phyloP scores from a whole-genome alignment of 2,329 filamentous ascomycete species.

The Colletotrichum sp. region DNA sequence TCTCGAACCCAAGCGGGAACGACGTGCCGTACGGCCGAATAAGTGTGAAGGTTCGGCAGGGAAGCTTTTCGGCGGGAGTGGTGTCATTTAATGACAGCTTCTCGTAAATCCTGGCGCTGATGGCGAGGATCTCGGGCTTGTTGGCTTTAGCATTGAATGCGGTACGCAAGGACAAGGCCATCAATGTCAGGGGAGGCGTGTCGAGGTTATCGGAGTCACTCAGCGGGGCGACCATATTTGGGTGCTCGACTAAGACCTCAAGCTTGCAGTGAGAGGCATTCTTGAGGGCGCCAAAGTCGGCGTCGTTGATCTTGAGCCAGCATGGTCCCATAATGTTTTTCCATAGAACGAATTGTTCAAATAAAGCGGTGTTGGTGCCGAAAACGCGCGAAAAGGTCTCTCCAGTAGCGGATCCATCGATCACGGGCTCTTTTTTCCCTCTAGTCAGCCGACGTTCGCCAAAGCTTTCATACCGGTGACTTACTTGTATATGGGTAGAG shows the following conservation, averaged over 20 bases:
- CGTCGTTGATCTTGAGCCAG: conserved; percentile 90
- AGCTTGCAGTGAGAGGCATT: conserved; percentile 98
- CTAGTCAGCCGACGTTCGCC: conserved; percentile 19
- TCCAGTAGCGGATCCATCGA: conserved; percentile 75
- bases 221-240: conserved; percentile 74
- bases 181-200: conserved; percentile 87
- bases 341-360: conserved; percentile 98
- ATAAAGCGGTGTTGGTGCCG: conserved; percentile 89
- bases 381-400: conserved; percentile 96
- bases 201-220: conserved; percentile 83
- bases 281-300: conserved; percentile 82
- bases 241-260: conserved; percentile 82
- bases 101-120: conserved; percentile 91
- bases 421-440: conserved; percentile 57
- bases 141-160: conserved; percentile 90
- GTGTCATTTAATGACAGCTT: conserved; percentile 88
- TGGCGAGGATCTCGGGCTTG: conserved; percentile 93
- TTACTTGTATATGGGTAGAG: conserved; percentile 88
- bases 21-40: conserved; percentile 75
- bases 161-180: conserved; percentile 91
- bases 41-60: conserved; percentile 88
- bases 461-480: conserved; percentile 25
- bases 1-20: conserved; percentile 89
- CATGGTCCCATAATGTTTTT: conserved; percentile 99
- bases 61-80: conserved; percentile 85